Evolutionary conservation across 108 stramenopile species (phyloP).

Genomic region (Seminavis robusta): DNA sequence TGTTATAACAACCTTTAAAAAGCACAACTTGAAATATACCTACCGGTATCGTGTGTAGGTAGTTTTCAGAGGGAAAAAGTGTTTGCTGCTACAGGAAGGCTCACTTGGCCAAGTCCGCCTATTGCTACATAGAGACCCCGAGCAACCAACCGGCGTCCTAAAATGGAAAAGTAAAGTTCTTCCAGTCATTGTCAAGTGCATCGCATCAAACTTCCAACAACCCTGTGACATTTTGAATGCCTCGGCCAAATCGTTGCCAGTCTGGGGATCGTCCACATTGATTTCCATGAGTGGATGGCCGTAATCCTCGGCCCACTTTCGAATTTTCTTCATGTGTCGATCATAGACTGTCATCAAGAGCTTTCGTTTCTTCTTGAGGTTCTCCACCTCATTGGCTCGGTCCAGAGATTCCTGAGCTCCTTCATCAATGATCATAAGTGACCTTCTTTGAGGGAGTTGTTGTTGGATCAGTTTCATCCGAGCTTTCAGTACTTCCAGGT

Average conservation of each 20-base stretch:
- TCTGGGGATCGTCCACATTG: constrained; percentile 18
- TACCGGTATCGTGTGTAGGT: too few species aligned
- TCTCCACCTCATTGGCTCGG: background rate
- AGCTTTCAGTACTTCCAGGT: background rate
- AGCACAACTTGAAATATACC: too few species aligned
- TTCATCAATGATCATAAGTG: background rate
- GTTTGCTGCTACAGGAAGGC: too few species aligned
- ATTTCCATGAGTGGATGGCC: constrained; percentile 19
- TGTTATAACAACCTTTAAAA: too few species aligned
- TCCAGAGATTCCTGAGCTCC: background rate
- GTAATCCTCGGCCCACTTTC: constrained; percentile 11
- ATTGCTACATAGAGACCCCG: too few species aligned
- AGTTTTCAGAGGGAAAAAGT: too few species aligned
- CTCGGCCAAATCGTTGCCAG: constrained; percentile 1
- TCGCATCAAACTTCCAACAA: constrained; percentile 20
- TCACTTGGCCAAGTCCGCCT: too few species aligned
- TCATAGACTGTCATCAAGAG: constrained; percentile 22
- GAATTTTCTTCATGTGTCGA: constrained; percentile 18
- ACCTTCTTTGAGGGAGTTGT: background rate
- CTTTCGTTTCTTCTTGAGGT: constrained; percentile 3
- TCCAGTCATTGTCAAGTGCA: constrained; percentile 17
- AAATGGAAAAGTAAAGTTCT: constrained; percentile 26
- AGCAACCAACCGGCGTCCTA: background rate
- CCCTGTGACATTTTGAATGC: constrained; percentile 3
- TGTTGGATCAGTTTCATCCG: background rate